Evolutionary conservation across 768 basidiomycete species (phyloP), one percentile per base, ranked within the genome.

Genomic region (Amanita inopinata): DNA sequence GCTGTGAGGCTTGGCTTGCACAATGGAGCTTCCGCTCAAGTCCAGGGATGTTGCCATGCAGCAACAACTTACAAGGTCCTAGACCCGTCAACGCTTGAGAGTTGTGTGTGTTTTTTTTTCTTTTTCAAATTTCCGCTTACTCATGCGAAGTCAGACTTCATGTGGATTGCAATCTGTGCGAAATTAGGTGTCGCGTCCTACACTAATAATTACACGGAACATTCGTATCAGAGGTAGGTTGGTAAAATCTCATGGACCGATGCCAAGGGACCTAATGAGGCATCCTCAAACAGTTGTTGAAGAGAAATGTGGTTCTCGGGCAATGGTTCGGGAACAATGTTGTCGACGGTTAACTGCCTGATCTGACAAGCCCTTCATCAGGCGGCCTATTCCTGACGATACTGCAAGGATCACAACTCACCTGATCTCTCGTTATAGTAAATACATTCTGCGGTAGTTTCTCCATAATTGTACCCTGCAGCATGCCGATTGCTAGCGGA

Each of bases 391-490:
- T 15, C 4, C 19, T 2, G 25, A 24, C n/a, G 6, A 14, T 9
- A 34, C 2, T 9, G 36, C 22, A 35, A 22, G 34, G 22, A 14
- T 38, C 40, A 36, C 19, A 6, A 24, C 55, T n/a, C 49, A 83
- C 84, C 67, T 87, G 83, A 47, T 73, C 73, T 24, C 74, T 67
- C 10, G 85, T 84, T 12, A 87, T 51, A 0, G 84, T 85, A 48
- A 86, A 78, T 14, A 83, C 49, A 45, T 73, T 81, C 12, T 62
- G 55, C 0, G 83, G 85, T 8, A 86, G 60, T 43, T 59, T 65
- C 59, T 86, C 82, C 38, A 84, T 53, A 27, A 87, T 52, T 17
- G 65, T 64, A 3, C 74, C 84, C 61, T 86, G 82, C n/a, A 81
- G 44, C 49, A 62, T 67, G 3, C 84, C 83, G 19, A 83, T 43